phyloP scores from a whole-genome alignment of 208 protist species.

The Trypanosomatidae sp. region DNA sequence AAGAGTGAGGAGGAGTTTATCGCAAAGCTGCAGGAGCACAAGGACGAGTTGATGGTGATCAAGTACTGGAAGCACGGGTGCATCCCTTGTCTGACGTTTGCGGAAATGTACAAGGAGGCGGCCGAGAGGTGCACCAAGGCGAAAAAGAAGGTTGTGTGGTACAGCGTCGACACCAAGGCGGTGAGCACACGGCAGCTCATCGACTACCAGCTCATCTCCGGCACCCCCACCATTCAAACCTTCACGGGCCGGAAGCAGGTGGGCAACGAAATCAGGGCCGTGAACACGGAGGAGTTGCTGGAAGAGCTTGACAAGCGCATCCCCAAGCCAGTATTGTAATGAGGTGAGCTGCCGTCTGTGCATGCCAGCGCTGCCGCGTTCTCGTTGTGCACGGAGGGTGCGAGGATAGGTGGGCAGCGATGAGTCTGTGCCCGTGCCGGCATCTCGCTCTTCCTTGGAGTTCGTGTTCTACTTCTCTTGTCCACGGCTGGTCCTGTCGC shows the following conservation, averaged over 20 bases:
- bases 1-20: constrained; percentile 85
- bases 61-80: constrained; percentile 94
- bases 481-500: background rate
- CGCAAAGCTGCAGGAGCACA: constrained; percentile 84
- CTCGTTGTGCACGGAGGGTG: background rate
- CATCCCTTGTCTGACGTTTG: constrained; percentile 88
- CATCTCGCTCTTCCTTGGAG: background rate
- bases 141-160: constrained; percentile 79
- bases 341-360: background rate
- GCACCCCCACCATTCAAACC: constrained; percentile 92
- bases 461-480: too few species aligned
- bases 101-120: constrained; percentile 92
- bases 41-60: constrained; percentile 89
- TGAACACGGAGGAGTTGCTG: constrained; percentile 82
- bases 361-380: background rate
- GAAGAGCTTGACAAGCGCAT: constrained; percentile 54
- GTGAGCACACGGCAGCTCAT: constrained; percentile 56
- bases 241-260: constrained; percentile 82
- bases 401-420: background rate
- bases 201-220: constrained; percentile 87
- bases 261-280: constrained; percentile 85
- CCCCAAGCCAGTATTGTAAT: constrained; percentile 13
- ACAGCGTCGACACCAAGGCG: constrained; percentile 89
- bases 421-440: background rate
- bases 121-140: constrained; percentile 53